Percentiles rank a stretch among this genome's conserved stretches.
phyloP scores from a whole-genome alignment of 805 yeast genomes.

The Candida pini region DNA sequence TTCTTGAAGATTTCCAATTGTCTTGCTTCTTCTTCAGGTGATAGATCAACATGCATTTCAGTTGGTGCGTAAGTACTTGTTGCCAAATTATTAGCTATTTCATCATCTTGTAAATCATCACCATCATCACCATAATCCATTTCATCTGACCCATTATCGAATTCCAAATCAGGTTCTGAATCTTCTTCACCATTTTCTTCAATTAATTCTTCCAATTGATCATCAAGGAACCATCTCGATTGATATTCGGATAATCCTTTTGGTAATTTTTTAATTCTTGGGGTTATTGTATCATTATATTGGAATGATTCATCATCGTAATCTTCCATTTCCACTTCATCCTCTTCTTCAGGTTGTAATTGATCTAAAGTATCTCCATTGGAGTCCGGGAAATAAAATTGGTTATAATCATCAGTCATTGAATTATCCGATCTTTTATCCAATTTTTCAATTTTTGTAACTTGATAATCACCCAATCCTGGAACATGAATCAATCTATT shows the following conservation, averaged over 20 bases:
- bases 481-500: slow-evolving; percentile 81
- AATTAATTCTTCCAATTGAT: slow-evolving; percentile 38
- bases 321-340: slow-evolving; percentile 34
- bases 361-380: slow-evolving; percentile 56
- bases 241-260: slow-evolving; percentile 74
- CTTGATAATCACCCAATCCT: slow-evolving; percentile 83
- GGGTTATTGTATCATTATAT: slow-evolving; percentile 9
- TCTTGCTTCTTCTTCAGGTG: slow-evolving; percentile 77
- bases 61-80: slow-evolving; percentile 21
- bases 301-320: slow-evolving; percentile 32
- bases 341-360: slow-evolving; percentile 48
- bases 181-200: slow-evolving; percentile 38
- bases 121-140: slow-evolving; percentile 39
- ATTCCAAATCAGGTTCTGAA: slow-evolving; percentile 28
- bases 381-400: slow-evolving; percentile 29
- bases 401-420: slow-evolving; percentile 15
- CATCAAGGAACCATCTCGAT: slow-evolving; percentile 69
- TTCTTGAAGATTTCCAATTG: slow-evolving; percentile 67
- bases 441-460: slow-evolving; percentile 58
- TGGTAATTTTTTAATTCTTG: slow-evolving; percentile 41
- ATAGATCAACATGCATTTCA: slow-evolving; percentile 66
- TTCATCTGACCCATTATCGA: slow-evolving; percentile 20
- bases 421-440: slow-evolving; percentile 9
- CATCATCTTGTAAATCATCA: slow-evolving; percentile 35
- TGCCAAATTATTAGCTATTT: not conserved